Evolutionary conservation across 495 filamentous ascomycete species (phyloP), one percentile per base, ranked within the genome.

Genomic region (Trichodelitschia bisporula): DNA sequence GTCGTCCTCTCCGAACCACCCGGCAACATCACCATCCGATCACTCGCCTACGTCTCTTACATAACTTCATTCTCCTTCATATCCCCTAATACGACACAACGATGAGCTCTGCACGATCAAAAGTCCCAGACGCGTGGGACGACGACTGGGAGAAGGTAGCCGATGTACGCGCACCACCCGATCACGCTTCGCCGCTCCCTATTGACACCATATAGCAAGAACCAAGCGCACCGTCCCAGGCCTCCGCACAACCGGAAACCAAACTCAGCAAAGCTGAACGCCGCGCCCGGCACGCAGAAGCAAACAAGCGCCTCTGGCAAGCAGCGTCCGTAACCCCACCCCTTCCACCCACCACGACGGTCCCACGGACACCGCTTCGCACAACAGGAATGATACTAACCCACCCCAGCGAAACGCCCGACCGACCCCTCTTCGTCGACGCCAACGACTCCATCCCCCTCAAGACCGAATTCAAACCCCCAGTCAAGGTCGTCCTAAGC

Each of bases 121-220:
- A 25, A 8, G n/a, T n/a, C 34, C 71, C 77, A 18, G 69, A 90
- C 46, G 79, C 77, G 28, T 92, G 82, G 82, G 82, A 79, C 34
- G 78, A 84, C 39, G 77, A 91, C 41, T 92, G 79, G 78, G 75
- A 82, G 45, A 54, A 52, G 3, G 58, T 74, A 44, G 77, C 74
- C 21, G 77, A 90, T 55, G 68, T 72, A 31, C 8, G 14, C 15
- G n/a, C n/a, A n/a, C 11, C 27, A 29, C 15, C 27, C 6, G 6
- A 13, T 15, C 27, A 15, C 15, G 27, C 27, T 6, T 29, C 27
- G 6, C 21, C 21, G 6, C 6, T 24, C 21, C 21, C 21, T 24
- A 24, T 14, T 29, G 15, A 29, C 26, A 5, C 8, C 9, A n/a
- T n/a, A n/a, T n/a, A n/a, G n/a, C n/a, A n/a, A n/a, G n/a, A n/a